Conservation (phyloP, 805 yeast genomes). For the Spathaspora hagerdaliae region DNA sequence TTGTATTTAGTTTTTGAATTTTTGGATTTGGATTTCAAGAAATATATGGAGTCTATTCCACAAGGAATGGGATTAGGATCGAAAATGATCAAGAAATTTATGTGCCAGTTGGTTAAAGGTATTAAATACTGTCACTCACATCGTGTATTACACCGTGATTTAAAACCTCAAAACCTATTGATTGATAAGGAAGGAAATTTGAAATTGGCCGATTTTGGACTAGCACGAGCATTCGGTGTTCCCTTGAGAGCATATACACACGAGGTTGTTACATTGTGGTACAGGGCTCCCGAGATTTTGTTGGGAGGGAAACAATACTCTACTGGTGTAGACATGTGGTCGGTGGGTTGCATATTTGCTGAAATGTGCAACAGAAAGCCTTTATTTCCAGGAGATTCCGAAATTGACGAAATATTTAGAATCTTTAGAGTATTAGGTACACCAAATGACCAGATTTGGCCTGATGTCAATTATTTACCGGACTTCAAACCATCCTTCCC, state of each 20-base stretch:
- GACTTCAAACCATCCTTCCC: constrained; percentile 94
- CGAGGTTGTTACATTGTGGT: constrained; percentile 98
- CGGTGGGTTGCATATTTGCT: constrained; percentile 95
- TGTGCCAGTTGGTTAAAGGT: constrained; percentile 89
- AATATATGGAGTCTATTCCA: constrained; percentile 94
- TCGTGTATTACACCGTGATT: constrained; percentile 89
- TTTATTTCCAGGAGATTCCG: constrained; percentile 94
- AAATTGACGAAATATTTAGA: constrained; percentile 93
- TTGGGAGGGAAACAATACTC: constrained; percentile 96
- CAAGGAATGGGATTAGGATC: constrained; percentile 87
- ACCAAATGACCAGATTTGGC: constrained; percentile 92
- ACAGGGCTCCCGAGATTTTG: constrained; percentile 92
- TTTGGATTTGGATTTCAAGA: constrained; percentile 89
- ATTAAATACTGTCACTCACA: constrained; percentile 92
- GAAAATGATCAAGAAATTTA: constrained; percentile 86
- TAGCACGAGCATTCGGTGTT: constrained; percentile 96
- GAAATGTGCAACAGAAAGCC: constrained; percentile 97
- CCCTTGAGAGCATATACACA: constrained; percentile 96
- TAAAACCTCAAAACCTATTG: constrained; percentile 93
- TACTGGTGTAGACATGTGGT: constrained; percentile 99
- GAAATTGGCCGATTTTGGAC: constrained; percentile 77
- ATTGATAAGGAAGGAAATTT: constrained; percentile 94
- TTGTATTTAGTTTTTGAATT: constrained; percentile 90
- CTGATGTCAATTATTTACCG: constrained; percentile 85
- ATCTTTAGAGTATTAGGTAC: constrained; percentile 92